A percentile compares a stretch with the other conserved stretches of the same genome.
Conservation (phyloP, 1,139 yeast species). For the Saccharomycopsis hybrid region DNA sequence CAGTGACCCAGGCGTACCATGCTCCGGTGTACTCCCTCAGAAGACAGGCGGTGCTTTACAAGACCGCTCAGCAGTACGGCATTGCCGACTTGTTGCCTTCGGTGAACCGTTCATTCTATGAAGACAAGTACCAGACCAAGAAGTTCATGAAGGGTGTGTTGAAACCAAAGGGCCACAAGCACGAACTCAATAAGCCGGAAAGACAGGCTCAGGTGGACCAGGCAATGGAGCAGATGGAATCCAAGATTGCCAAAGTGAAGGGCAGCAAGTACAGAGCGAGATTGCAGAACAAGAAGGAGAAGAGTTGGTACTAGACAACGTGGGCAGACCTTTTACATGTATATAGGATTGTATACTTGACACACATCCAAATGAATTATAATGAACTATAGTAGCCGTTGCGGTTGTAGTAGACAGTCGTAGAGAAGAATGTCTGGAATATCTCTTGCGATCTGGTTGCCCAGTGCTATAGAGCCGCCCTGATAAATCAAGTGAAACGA, state of each 20-base stretch:
- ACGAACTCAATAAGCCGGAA: constrained; percentile 64
- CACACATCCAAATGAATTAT: too few species aligned
- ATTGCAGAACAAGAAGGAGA: constrained; percentile 46
- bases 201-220: constrained; percentile 56
- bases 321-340: background rate
- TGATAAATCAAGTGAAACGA: too few species aligned
- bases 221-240: constrained; percentile 71
- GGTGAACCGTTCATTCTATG: constrained; percentile 63
- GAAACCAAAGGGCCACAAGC: constrained; percentile 72
- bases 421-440: too few species aligned
- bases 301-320: constrained; percentile 39
- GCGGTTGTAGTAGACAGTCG: background rate
- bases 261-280: constrained; percentile 55
- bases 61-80: constrained; percentile 78
- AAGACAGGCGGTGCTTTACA: constrained; percentile 79
- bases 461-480: too few species aligned
- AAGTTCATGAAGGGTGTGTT: constrained; percentile 73
- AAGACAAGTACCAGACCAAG: constrained; percentile 68
- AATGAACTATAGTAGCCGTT: background rate
- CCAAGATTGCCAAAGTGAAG: constrained; percentile 57
- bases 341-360: background rate
- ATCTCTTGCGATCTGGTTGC: too few species aligned
- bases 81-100: constrained; percentile 74
- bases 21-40: constrained; percentile 76
- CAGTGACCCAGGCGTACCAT: constrained; percentile 71